These are phyloP conservation scores for Lathyrus oleraceus DNA, from an alignment of 306 rosid genomes.

Conservation along the genomic window DNA sequence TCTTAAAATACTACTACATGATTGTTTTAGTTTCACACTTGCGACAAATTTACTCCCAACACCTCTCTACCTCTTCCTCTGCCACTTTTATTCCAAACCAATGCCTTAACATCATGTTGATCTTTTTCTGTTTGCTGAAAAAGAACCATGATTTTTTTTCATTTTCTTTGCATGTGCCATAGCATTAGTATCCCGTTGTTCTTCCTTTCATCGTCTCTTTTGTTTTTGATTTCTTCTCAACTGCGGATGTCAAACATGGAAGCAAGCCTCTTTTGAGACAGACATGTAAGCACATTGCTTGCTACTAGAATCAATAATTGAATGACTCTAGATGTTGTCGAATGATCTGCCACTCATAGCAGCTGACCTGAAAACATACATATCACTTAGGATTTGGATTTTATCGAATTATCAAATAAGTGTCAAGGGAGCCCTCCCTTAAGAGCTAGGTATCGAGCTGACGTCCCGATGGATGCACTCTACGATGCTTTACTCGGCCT, in stretches of 20 bases:
- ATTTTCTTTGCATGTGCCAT: conserved; percentile 34
- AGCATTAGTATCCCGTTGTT: conserved; percentile 35
- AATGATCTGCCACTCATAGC: conserved; percentile 32
- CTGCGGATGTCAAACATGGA: conserved; percentile 36
- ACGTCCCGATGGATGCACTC: neutral
- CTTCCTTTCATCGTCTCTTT: conserved; percentile 58
- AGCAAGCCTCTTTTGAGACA: conserved; percentile 47
- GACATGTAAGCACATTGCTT: conserved; percentile 37
- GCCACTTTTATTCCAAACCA: conserved; percentile 40
- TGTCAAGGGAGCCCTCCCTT: neutral
- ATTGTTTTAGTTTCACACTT: conserved; percentile 43
- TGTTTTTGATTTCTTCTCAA: conserved; percentile 34
- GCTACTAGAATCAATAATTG: conserved; percentile 32
- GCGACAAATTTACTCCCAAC: conserved; percentile 35
- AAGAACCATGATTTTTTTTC: conserved; percentile 22
- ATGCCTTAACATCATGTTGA: conserved; percentile 34
- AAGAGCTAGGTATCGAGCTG: neutral
- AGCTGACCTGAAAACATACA: neutral
- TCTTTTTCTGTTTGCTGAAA: conserved; percentile 33
- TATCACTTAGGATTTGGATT: conserved; percentile 1
- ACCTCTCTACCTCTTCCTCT: conserved; percentile 44
- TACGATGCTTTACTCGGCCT: neutral
- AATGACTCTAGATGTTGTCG: conserved; percentile 1
- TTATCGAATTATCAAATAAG: too few species aligned
- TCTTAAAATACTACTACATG: conserved; percentile 45